Base-by-base conservation (phyloP, 495 filamentous ascomycete genomes). In the Achaetomiella virescens region DNA sequence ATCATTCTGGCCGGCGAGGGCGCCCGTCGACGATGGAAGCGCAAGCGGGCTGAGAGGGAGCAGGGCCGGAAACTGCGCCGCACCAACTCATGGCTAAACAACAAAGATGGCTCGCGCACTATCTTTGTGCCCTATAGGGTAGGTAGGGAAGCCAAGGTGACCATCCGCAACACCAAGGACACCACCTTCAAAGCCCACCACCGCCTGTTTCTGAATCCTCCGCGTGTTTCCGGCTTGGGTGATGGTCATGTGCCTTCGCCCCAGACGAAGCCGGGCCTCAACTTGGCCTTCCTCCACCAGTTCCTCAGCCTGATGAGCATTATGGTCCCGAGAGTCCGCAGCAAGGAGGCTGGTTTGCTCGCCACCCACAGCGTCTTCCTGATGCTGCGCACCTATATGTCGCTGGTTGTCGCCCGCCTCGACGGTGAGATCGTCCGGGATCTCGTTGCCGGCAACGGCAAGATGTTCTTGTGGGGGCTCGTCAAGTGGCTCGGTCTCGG, bases 371-470 rank as follows among this genome's bases (percentile, higher is more conserved):
- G 88, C 59, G 80, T 87, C 41, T 97, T 96, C 65, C 72, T 99
- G 50, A 81, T 97, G 71, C 73, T 96, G 27, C 78, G 95, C 60
- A 99, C 95, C 51, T 98, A 97, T 66, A 82, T 99, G 29, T 96
- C 91, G 9, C 75, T 99, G 17, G 81, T 97, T 6, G 90, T 97
- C 46, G 95, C 95, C 15, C 79, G 93, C 31, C 75, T 99, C 24
- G 95, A 99, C 63, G 95, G 95, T 61, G 91, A 95, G 68, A 95
- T 99, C 60, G 95, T 97, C 21, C 81, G 95, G 53, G 95, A 97
- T 72, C 75, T 99, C 12, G 91, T 99, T 25, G 90, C 90, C 10
- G 95, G 92, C 14, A 95, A 97, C 69, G 90, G 93, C 11, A 88
- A 79, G 54, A 75, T 81, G 10, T 99, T 99, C 69, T 75, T 90